These are phyloP conservation scores for Elymus sibiricus DNA, from an alignment of 176 grass and related monocot genomes.

Conservation along the genomic window DNA sequence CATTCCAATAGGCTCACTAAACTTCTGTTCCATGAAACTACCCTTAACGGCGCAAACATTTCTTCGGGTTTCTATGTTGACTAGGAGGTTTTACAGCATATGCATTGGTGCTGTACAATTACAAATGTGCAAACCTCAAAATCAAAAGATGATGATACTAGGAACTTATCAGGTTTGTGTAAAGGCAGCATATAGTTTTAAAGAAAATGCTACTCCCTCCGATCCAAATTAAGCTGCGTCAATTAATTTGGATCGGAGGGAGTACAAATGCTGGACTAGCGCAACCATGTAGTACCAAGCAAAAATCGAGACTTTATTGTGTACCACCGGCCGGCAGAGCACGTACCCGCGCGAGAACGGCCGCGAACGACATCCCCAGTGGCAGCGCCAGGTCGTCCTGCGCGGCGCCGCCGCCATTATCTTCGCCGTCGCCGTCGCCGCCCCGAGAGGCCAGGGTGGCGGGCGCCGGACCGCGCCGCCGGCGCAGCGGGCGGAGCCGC, in stretches of 20 bases:
- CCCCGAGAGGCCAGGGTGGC: not conserved
- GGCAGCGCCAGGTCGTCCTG: slow-evolving; percentile 75
- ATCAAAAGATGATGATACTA: not conserved
- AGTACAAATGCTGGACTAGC: not conserved
- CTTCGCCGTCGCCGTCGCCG: not conserved
- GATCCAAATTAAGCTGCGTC: too few relatives aligned
- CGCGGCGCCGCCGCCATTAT: not conserved
- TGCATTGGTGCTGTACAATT: not conserved
- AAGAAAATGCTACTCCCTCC: not conserved
- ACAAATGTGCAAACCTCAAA: not conserved
- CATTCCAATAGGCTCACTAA: not conserved
- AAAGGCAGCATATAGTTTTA: not conserved
- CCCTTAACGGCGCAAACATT: not conserved
- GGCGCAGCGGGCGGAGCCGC: slow-evolving; percentile 31
- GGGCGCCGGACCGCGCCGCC: not conserved
- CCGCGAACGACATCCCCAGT: slow-evolving; percentile 85
- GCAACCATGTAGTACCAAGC: too few relatives aligned
- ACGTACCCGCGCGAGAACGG: slow-evolving; percentile 72
- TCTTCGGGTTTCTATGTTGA: not conserved
- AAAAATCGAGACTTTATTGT: slow-evolving; percentile 5
- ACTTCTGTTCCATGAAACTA: not conserved
- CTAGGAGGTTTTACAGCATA: not conserved
- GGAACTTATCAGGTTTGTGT: not conserved
- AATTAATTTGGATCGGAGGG: too few relatives aligned
- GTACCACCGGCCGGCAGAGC: not conserved